phyloP scores from a whole-genome alignment of 176 grass and related monocot genomes.

The Paspalum vaginatum region DNA sequence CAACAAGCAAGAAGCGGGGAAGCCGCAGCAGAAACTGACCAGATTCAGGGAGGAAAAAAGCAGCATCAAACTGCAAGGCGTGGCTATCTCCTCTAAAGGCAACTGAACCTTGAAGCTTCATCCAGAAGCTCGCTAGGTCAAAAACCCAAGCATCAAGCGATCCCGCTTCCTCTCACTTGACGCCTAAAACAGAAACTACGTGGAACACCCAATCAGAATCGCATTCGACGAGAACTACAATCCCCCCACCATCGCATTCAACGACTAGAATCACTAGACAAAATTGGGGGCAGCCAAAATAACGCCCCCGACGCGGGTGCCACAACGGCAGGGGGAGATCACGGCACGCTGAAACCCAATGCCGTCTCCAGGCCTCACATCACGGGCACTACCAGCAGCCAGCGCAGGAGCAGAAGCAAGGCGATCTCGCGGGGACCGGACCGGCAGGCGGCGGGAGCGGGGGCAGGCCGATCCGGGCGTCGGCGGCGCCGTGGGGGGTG shows the following conservation, averaged over 20 bases:
- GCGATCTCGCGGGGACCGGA: neutral
- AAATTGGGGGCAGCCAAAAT: neutral
- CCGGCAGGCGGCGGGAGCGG: neutral
- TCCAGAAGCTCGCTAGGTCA: neutral
- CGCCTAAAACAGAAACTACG: neutral
- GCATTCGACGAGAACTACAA: conserved; percentile 10
- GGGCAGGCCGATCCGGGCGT: conserved; percentile 34
- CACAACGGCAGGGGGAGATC: neutral
- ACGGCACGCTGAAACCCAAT: neutral
- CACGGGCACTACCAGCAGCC: neutral
- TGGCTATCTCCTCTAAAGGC: neutral
- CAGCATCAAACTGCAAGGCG: neutral
- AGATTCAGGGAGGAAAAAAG: neutral
- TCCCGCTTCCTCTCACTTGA: neutral
- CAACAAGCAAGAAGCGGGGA: neutral
- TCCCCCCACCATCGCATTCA: neutral
- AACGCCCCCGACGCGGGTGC: neutral
- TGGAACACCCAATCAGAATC: neutral
- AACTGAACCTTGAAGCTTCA: neutral
- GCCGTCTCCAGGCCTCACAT: neutral
- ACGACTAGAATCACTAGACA: neutral
- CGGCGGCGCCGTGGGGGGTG: neutral
- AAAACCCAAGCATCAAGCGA: neutral
- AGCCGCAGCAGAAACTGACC: neutral
- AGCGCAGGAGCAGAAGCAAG: neutral